phyloP scores from a whole-genome alignment of 768 basidiomycete species.

The Amanita thiersii region DNA sequence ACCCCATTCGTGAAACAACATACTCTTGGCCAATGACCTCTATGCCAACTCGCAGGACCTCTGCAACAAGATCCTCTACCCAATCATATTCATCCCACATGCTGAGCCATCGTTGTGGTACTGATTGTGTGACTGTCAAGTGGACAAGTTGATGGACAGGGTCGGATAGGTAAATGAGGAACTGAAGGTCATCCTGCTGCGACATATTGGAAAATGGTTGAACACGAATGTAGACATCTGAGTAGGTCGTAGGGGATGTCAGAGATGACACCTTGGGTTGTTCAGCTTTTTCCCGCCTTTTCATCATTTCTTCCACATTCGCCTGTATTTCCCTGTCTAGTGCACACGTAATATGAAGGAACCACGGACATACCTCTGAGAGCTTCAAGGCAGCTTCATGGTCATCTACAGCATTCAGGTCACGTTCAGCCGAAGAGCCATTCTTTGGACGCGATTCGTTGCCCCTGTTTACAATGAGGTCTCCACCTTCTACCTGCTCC shows the following conservation, averaged over 20 bases:
- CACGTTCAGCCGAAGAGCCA: slow-evolving; percentile 38
- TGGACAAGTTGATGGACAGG: slow-evolving; percentile 72
- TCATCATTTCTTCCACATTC: slow-evolving; percentile 68
- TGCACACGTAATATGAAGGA: no score
- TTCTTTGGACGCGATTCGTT: slow-evolving; percentile 69
- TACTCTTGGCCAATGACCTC: slow-evolving; percentile 94
- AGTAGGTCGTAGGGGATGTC: slow-evolving; percentile 64
- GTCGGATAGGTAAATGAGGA: slow-evolving; percentile 67
- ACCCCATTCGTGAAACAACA: slow-evolving; percentile 79
- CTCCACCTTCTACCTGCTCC: slow-evolving; percentile 92
- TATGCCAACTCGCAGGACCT: slow-evolving; percentile 73
- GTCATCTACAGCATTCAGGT: slow-evolving; percentile 78
- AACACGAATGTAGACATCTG: slow-evolving; percentile 87
- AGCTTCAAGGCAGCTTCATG: slow-evolving; percentile 80
- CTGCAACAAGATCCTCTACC: slow-evolving; percentile 94
- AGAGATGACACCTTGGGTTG: slow-evolving; percentile 22
- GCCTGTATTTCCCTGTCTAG: no score
- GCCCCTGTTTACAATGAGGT: slow-evolving; percentile 81
- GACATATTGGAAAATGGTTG: slow-evolving; percentile 67
- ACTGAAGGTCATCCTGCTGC: slow-evolving; percentile 48
- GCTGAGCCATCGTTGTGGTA: slow-evolving; percentile 81
- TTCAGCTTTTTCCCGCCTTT: slow-evolving; percentile 40
- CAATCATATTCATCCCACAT: slow-evolving; percentile 90
- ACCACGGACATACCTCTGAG: slow-evolving; percentile 66
- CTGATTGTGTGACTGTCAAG: slow-evolving; percentile 74